Evolutionary conservation across 106 monocot genomes (phyloP).

Genomic region (Apostasia shenzhenica): DNA sequence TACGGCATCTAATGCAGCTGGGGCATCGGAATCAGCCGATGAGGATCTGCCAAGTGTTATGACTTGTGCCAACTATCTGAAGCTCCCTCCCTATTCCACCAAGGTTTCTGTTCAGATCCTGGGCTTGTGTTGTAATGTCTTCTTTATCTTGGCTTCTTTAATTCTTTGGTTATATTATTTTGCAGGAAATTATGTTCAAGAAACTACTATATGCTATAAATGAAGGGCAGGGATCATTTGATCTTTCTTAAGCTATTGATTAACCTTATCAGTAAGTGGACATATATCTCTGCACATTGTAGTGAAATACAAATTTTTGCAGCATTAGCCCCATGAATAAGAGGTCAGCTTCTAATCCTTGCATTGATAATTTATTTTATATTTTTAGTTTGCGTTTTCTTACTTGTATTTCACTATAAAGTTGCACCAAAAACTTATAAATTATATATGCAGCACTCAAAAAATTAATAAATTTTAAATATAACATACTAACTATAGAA

Average conservation of each 20-base stretch:
- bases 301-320: neutral
- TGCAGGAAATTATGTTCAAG: slow-evolving; percentile 87
- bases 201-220: slow-evolving; percentile 80
- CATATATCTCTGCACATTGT: no score
- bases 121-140: neutral
- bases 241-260: slow-evolving; percentile 49
- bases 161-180: neutral
- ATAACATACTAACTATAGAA: no score
- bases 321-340: neutral
- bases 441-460: no score
- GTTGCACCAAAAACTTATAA: no score
- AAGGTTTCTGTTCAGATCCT: slow-evolving; percentile 42
- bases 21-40: slow-evolving; percentile 58
- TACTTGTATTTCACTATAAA: no score
- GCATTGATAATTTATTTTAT: no score
- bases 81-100: slow-evolving; percentile 93
- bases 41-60: slow-evolving; percentile 97
- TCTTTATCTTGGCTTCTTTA: neutral
- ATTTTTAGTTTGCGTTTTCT: no score
- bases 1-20: slow-evolving; percentile 38
- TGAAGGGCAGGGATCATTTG: slow-evolving; percentile 97
- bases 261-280: no score
- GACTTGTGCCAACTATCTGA: slow-evolving; percentile 99
- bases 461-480: no score
- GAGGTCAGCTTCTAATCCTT: no score